Evolutionary conservation across 495 filamentous ascomycete species (phyloP), one percentile per base, ranked within the genome.

Genomic region (Endocarpon pusillum): DNA sequence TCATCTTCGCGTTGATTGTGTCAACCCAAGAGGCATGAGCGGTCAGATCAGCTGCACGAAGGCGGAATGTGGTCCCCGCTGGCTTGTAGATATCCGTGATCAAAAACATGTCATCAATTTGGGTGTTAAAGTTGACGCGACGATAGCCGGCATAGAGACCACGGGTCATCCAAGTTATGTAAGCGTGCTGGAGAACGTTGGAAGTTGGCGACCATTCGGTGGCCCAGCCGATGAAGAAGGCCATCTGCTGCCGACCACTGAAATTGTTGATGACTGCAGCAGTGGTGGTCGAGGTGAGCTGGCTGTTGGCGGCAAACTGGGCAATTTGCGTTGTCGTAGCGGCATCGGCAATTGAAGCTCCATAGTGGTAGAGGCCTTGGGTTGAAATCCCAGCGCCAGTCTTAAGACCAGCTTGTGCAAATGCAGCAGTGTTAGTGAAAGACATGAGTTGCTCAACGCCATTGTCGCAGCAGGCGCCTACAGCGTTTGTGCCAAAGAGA

Each of bases 31-130:
- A 40, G 16, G 53, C 45, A 44, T 74, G 62, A 21, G 51, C 47
- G 11, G 52, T 39, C 43, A 76, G 45, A 37, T 75, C 69, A 3
- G 44, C 47, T 10, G 62, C 47, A 24, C 54, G 58, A 46, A 71
- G 54, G 18, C 67, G 65, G 51, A 66, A 76, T 3, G 51, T 57
- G 0, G 38, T 52, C 0, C 51, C 55, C 29, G 22, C 41, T n/a
- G 54, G 53, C 9, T 53, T 49, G 47, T 75, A 76, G 27, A 76
- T 55, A 8, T 62, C 57, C 1, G 69, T 66, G 22, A 57, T 51
- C 4, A 76, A 48, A 41, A 74, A 66, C 64, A 76, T 68, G 46
- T 76, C 71, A 43, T 76, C 71, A 18, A 76, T 68, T 50, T 75
- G 71, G n/a, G 71, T 71, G 45, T 57, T 64, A 27, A 73, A 42